Evolutionary conservation across 495 filamentous ascomycete genomes (phyloP).

Genomic region (Penicillium flavigenum): DNA sequence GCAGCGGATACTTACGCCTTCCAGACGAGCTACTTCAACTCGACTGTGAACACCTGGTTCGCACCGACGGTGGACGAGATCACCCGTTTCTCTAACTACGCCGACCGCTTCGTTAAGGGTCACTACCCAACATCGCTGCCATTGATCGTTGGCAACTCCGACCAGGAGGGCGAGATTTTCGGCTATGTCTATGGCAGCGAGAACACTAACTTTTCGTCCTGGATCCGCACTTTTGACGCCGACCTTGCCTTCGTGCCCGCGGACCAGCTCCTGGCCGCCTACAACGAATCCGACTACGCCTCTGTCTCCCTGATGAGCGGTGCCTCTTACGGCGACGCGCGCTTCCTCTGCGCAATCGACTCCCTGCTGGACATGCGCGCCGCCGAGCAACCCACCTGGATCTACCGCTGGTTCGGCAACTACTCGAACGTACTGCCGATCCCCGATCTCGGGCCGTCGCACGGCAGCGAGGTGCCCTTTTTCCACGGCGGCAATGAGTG

Average conservation of each 20-base stretch:
- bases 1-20: conserved; percentile 24
- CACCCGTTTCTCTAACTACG: conserved; percentile 29
- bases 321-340: conserved; percentile 30
- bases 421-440: conserved; percentile 26
- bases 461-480: conserved; percentile 32
- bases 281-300: conserved; percentile 22
- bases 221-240: conserved; percentile 29
- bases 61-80: conserved; percentile 24
- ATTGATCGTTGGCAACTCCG: conserved; percentile 31
- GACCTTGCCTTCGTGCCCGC: conserved; percentile 25
- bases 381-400: conserved; percentile 24
- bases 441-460: conserved; percentile 21
- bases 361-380: conserved; percentile 25
- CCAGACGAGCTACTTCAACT: conserved; percentile 30
- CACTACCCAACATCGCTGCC: conserved; percentile 25
- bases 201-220: conserved; percentile 27
- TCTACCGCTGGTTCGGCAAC: conserved; percentile 31
- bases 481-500: conserved; percentile 34
- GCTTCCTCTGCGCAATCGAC: conserved; percentile 29
- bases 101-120: conserved; percentile 21
- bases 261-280: conserved; percentile 20
- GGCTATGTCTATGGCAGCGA: conserved; percentile 24
- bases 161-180: conserved; percentile 28
- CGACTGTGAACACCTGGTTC: conserved; percentile 32
- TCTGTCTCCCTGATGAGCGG: conserved; percentile 30